Conservation (phyloP, 2,329 filamentous ascomycete species). For the Fusarium pilosicola region DNA sequence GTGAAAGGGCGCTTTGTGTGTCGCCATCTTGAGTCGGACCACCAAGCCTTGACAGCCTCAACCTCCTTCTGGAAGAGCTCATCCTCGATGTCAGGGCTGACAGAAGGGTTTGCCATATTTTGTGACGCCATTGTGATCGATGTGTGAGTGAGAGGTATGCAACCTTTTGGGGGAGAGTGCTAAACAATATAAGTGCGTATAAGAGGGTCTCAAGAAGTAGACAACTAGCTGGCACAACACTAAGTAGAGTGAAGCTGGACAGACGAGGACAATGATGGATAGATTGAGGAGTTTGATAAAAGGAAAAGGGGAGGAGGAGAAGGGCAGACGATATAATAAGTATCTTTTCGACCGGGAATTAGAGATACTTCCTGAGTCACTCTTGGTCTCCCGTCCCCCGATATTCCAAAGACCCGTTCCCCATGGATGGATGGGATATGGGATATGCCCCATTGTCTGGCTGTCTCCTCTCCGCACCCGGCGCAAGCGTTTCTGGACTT, state of each 20-base stretch:
- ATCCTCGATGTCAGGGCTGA: conserved; percentile 68
- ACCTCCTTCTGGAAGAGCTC: conserved; percentile 84
- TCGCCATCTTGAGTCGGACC: conserved; percentile 90
- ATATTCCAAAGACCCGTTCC: conserved; percentile 19
- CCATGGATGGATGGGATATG: conserved; percentile 21
- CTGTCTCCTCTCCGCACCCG: conserved; percentile 28
- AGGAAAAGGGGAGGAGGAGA: background rate
- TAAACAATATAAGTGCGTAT: conserved; percentile 2
- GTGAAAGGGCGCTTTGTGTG: conserved; percentile 93
- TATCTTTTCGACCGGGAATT: conserved; percentile 37
- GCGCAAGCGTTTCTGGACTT: conserved; percentile 2
- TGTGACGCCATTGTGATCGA: conserved; percentile 62
- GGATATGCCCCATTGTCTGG: conserved; percentile 12
- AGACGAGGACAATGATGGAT: conserved; percentile 5
- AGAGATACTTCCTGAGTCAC: conserved; percentile 25
- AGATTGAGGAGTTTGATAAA: background rate
- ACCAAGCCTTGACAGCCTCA: conserved; percentile 91
- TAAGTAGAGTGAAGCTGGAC: background rate
- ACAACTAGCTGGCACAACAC: conserved; percentile 2
- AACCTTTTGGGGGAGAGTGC: background rate
- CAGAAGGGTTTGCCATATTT: conserved; percentile 69
- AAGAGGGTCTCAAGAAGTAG: conserved; percentile 8
- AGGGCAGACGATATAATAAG: conserved; percentile 40
- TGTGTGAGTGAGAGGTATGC: background rate
- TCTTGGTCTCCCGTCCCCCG: conserved; percentile 32